Conservation (phyloP, 345 rosid species). For the Aurinia saxatilis region DNA sequence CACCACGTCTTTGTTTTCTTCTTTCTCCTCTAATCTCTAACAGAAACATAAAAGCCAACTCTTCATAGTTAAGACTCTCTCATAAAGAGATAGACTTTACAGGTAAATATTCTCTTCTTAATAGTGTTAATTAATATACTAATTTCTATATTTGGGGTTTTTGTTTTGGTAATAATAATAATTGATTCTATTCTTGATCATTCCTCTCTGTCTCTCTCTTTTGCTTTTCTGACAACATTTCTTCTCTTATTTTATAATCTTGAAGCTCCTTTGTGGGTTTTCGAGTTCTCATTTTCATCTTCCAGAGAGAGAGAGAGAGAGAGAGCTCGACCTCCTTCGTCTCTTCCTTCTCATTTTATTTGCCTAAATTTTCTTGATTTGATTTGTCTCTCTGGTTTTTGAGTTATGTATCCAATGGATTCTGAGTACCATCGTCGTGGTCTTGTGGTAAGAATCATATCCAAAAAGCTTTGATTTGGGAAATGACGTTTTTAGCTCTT, state of each 20-base stretch:
- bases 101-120: constrained; percentile 19
- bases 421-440: constrained; percentile 26
- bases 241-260: constrained; percentile 2
- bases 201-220: constrained; percentile 27
- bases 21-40: neutral
- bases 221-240: constrained; percentile 8
- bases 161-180: neutral
- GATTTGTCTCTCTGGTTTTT: neutral
- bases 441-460: constrained; percentile 25
- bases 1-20: constrained; percentile 17
- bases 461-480: neutral
- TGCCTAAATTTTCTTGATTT: constrained; percentile 19
- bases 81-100: constrained; percentile 14
- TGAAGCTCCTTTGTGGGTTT: constrained; percentile 1
- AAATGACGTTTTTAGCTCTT: neutral
- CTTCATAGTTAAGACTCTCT: neutral
- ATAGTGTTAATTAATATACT: neutral
- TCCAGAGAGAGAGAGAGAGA: no score
- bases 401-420: constrained; percentile 33
- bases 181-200: constrained; percentile 16
- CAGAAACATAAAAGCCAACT: neutral
- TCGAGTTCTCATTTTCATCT: neutral
- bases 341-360: neutral
- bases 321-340: constrained; percentile 1
- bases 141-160: constrained; percentile 19